A percentile compares a stretch with the other conserved stretches of the same genome.
phyloP scores from a whole-genome alignment of 2,329 filamentous ascomycete species.

The Cyphellophora attinorum region DNA sequence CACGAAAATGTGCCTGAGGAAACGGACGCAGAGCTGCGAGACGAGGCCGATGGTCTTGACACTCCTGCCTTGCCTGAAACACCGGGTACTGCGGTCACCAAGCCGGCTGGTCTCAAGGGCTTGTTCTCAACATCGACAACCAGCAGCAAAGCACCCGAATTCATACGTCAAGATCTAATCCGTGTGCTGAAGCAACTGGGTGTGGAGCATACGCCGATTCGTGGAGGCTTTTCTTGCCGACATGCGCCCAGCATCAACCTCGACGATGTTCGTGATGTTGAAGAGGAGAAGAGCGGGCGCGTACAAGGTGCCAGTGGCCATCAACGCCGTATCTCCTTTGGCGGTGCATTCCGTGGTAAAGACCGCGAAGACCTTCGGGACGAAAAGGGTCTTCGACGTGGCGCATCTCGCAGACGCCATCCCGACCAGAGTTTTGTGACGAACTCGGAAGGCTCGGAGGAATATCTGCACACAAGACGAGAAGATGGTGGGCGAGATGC shows the following conservation, averaged over 20 bases:
- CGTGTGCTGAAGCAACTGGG: slow-evolving; percentile 77
- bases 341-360: slow-evolving; percentile 52
- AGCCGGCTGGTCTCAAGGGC: slow-evolving; percentile 91
- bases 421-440: slow-evolving; percentile 65
- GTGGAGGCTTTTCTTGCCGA: slow-evolving; percentile 82
- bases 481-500: slow-evolving; percentile 50
- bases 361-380: slow-evolving; percentile 66
- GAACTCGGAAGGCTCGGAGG: slow-evolving; percentile 77
- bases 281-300: slow-evolving; percentile 35
- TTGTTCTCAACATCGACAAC: slow-evolving; percentile 96
- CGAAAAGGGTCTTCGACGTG: slow-evolving; percentile 33
- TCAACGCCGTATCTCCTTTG: slow-evolving; percentile 74
- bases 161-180: slow-evolving; percentile 84
- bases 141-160: slow-evolving; percentile 75
- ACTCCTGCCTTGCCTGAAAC: slow-evolving; percentile 33
- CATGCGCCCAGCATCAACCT: slow-evolving; percentile 85
- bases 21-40: slow-evolving; percentile 68
- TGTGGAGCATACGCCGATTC: slow-evolving; percentile 87
- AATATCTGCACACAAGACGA: slow-evolving; percentile 50
- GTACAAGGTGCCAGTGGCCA: slow-evolving; percentile 49
- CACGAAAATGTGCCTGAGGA: slow-evolving; percentile 82
- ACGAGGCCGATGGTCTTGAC: slow-evolving; percentile 41
- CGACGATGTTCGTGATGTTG: slow-evolving; percentile 56
- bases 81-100: slow-evolving; percentile 62
- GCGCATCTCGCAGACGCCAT: slow-evolving; percentile 31